Evolutionary conservation across 345 rosid species (phyloP).

Genomic region (Arabis hirsuta): DNA sequence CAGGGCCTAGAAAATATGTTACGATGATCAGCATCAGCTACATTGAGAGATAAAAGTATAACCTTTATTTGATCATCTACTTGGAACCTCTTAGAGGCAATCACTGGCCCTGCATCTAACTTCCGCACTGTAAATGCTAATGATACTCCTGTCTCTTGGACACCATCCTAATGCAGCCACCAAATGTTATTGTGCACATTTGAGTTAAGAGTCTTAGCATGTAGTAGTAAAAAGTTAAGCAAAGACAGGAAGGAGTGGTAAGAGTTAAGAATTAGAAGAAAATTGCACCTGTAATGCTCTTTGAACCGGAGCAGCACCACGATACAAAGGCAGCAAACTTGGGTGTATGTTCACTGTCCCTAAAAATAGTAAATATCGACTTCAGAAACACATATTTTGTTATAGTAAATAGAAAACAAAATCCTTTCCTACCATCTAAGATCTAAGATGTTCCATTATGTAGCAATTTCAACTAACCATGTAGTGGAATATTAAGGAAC

Average conservation of each 20-base stretch:
- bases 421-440: not conserved
- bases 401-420: not conserved
- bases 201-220: conserved; percentile 16
- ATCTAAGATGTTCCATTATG: not conserved
- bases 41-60: not conserved
- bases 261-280: not conserved
- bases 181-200: conserved; percentile 33
- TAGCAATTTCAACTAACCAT: conserved; percentile 60
- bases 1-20: not conserved
- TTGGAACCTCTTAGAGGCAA: conserved; percentile 60
- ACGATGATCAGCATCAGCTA: conserved; percentile 2
- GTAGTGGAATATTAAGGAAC: conserved; percentile 77
- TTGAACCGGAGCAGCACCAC: conserved; percentile 99
- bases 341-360: conserved; percentile 97
- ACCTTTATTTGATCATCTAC: conserved; percentile 91
- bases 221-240: conserved; percentile 3
- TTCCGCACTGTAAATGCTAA: conserved; percentile 83
- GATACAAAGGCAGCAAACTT: conserved; percentile 81
- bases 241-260: not conserved
- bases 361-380: conserved; percentile 36
- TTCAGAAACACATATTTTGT: not conserved
- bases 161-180: conserved; percentile 75
- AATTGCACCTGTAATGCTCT: conserved; percentile 74
- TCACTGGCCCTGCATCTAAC: conserved; percentile 92
- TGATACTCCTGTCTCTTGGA: conserved; percentile 85